Base-by-base conservation (phyloP, 2,329 filamentous ascomycete species). In the Orbilia brochopaga region DNA sequence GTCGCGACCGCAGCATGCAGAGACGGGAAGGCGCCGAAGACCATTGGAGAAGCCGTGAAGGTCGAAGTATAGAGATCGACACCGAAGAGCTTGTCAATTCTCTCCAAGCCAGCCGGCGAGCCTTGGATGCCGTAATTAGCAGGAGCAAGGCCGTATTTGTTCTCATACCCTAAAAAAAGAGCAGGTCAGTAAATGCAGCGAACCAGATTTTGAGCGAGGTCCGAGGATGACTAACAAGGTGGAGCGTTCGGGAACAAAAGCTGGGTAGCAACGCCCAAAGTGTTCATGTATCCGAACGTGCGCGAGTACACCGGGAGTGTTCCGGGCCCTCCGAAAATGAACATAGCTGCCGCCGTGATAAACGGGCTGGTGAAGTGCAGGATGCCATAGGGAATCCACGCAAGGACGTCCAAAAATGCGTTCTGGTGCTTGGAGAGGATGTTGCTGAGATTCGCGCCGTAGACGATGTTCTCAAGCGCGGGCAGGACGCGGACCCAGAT, bases 401-500 rank as follows among this genome's bases (percentile, higher is more conserved):
- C 93, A 62, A 97, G 82, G 62, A 97, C 83, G 78, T 97, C 92
- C 64, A 97, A 86, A 54, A 91, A 83, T 5, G 89, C 86, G 80
- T 90, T 88, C 77, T 93, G 90, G 81, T 96, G 91, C 51, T 91
- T 91, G 13, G 92, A 96, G 61, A 97, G 86, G 77, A 97, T 95
- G 80, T 96, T 97, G 82, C 91, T 96, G 66, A 97, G 84, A 81
- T 97, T 97, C 74, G 92, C 92, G 76, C 93, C 93, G 79, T 97
- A 97, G 35, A 97, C 85, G 74, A 97, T 94, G 80, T 97, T 97
- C 81, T 97, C 93, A 74, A 97, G 86, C 17, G 93, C 91, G 2
- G 93, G 93, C 37, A 97, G 85, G 27, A 97, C 91, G 77, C 92
- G 91, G 75, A 97, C 93, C 90, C 92, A 96, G 77, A 97, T 97